A percentile compares a stretch with the other conserved stretches of the same genome.
phyloP scores from a whole-genome alignment of 371 early-diverging fungal species.

The Mucor lusitanicus region DNA sequence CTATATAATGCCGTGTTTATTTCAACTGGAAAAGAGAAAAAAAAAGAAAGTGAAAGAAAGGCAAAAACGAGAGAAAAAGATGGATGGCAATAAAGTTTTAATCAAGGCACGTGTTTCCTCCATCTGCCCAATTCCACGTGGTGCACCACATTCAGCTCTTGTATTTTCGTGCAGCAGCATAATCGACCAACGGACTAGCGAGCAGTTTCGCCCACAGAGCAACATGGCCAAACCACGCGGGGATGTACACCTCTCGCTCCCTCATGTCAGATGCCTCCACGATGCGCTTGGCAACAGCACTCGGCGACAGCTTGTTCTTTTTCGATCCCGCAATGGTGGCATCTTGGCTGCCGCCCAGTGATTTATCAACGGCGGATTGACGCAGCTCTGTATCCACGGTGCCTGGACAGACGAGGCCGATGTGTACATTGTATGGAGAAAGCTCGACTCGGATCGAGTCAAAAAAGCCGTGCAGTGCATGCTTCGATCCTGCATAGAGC shows the following conservation, averaged over 20 bases:
- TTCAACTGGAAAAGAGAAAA: not conserved
- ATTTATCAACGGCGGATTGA: slow-evolving; percentile 66
- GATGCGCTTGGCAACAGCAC: slow-evolving; percentile 61
- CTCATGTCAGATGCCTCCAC: slow-evolving; percentile 63
- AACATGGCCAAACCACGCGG: slow-evolving; percentile 57
- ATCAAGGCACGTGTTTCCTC: slow-evolving; percentile 1
- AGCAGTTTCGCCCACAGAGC: slow-evolving; percentile 58
- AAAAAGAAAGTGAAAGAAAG: not conserved
- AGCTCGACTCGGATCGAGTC: slow-evolving; percentile 82
- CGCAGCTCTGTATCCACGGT: slow-evolving; percentile 79
- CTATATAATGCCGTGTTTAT: not conserved
- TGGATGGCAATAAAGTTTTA: not conserved
- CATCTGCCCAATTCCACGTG: not conserved
- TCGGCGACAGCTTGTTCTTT: slow-evolving; percentile 63
- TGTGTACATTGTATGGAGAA: slow-evolving; percentile 52
- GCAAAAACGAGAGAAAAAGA: too few species aligned
- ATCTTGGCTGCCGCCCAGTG: slow-evolving; percentile 11
- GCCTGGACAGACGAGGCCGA: slow-evolving; percentile 76
- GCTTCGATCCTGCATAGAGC: slow-evolving; percentile 81
- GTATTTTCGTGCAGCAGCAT: slow-evolving; percentile 55
- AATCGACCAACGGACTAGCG: slow-evolving; percentile 66
- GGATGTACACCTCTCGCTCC: slow-evolving; percentile 64
- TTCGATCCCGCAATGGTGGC: slow-evolving; percentile 53
- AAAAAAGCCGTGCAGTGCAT: slow-evolving; percentile 87
- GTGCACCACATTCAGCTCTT: slow-evolving; percentile 9